Percentiles rank a stretch among this genome's conserved stretches.
phyloP scores from a whole-genome alignment of 768 basidiomycete species.

The Fibroporia radiculosa region DNA sequence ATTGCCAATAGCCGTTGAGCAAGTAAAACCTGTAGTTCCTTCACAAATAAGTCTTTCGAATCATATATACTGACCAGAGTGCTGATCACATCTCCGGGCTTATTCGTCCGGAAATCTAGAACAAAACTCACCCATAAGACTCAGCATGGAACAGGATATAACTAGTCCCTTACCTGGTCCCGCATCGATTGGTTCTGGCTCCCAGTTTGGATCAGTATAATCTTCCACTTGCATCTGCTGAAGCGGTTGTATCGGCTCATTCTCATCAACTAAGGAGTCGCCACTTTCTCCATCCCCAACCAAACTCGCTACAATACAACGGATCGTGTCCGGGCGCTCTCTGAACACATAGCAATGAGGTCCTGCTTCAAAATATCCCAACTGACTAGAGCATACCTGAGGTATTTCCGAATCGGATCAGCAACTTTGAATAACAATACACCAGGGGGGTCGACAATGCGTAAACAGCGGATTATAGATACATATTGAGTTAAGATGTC shows the following conservation, averaged over 20 bases:
- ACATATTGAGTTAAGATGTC: constrained; percentile 88
- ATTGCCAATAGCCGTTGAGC: constrained; percentile 81
- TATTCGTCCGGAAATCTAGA: constrained; percentile 87
- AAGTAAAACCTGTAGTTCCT: constrained; percentile 87
- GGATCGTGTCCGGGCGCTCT: constrained; percentile 87
- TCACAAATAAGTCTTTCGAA: constrained; percentile 92
- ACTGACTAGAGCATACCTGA: constrained; percentile 45
- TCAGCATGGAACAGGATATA: background rate
- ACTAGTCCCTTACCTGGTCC: constrained; percentile 84
- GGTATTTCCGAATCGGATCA: constrained; percentile 83
- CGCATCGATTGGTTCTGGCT: constrained; percentile 93
- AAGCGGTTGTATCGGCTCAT: constrained; percentile 69
- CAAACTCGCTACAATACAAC: constrained; percentile 85
- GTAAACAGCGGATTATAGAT: constrained; percentile 82
- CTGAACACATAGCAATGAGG: constrained; percentile 28
- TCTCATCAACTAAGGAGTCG: constrained; percentile 79
- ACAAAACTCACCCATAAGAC: background rate
- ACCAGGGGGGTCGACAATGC: constrained; percentile 87
- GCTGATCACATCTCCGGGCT: constrained; percentile 89
- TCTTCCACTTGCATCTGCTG: constrained; percentile 77
- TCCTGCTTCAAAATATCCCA: background rate
- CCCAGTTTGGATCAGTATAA: constrained; percentile 88
- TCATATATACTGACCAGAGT: constrained; percentile 97
- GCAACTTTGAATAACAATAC: constrained; percentile 92
- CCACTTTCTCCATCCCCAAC: constrained; percentile 80